These are phyloP conservation scores for Xylaria sp. DNA, from an alignment of 495 filamentous ascomycete genomes.

Conservation along the genomic window DNA sequence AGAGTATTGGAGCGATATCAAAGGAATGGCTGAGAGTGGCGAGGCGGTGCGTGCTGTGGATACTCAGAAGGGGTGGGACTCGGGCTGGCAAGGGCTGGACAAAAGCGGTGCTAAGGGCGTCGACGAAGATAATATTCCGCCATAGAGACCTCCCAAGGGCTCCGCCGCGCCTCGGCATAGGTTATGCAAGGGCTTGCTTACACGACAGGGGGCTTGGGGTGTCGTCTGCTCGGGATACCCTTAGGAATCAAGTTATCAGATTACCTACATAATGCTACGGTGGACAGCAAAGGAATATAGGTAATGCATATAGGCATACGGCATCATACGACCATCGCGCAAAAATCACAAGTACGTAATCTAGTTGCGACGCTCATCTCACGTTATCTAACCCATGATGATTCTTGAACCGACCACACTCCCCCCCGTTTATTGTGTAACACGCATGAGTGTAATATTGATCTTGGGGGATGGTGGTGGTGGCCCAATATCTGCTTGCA, in stretches of 20 bases:
- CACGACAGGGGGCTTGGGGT: neutral
- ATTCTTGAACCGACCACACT: neutral
- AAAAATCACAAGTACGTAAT: neutral
- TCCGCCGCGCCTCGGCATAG: neutral
- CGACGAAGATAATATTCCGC: conserved; percentile 29
- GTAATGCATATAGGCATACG: neutral
- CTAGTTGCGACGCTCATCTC: neutral
- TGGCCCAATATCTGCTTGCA: conserved; percentile 10
- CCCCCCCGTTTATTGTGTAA: neutral
- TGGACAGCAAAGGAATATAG: conserved; percentile 1
- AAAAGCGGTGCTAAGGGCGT: conserved; percentile 45
- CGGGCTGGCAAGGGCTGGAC: conserved; percentile 51
- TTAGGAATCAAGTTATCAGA: neutral
- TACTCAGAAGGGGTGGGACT: conserved; percentile 52
- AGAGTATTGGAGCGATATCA: conserved; percentile 80
- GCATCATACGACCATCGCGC: neutral
- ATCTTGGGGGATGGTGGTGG: too few relatives aligned
- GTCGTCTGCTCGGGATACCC: conserved; percentile 9
- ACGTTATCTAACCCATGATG: conserved; percentile 6
- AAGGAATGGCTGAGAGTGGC: conserved; percentile 63
- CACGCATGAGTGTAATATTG: conserved; percentile 9
- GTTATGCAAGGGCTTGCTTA: conserved; percentile 12
- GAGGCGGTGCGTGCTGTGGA: conserved; percentile 56
- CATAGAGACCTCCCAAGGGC: neutral
- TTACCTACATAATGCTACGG: conserved; percentile 3